Base-by-base conservation (phyloP, 306 rosid genomes). In the Arachis hypogaea region DNA sequence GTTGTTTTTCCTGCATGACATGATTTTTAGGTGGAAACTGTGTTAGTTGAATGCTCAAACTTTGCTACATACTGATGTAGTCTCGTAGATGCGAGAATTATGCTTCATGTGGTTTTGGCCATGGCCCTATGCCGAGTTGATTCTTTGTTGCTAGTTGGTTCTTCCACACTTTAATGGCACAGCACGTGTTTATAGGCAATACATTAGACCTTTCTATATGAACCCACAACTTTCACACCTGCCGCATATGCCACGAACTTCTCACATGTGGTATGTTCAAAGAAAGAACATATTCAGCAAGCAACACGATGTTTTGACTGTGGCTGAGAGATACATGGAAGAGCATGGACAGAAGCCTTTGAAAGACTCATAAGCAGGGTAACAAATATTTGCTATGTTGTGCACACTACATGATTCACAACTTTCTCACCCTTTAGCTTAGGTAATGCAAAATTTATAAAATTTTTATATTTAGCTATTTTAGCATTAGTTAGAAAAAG, bases 111-210 rank as follows among this genome's bases (percentile, higher is more conserved):
- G 60, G 12, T 28, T 45, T 38, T 38, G 42, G 18, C 72, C 42
- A 64, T 90, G 98, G 97, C 87, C 93, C 2, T 94, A 88, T 78
- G 93, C 86, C 8, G 91, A 94, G 90, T 82, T 94, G 78, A 85
- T 88, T 16, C 59, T 84, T 16, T 85, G 86, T 64, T 89, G 96
- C 68, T 94, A 97, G 98, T 51, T 94, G 86, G 98, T 94, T 62
- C 87, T 94, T 63, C 96, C 96, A 73, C 93, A 94, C 41, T 94
- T 91, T 72, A 91, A 88, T 71, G 98, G 97, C 5, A 96, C 98
- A 33, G 95, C 98, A 9, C 74, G 88, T 69, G 97, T 94, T 61
- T 94, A 94, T 78, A 84, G 79, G 66, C 83, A 78, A 72, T 91
- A 86, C 70, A 81, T 89, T 72, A 84, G 93, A 52, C 96, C 97